Percentiles rank a stretch among this genome's conserved stretches.
These are phyloP conservation scores for Pelargonium australe DNA, from an alignment of 441 rosid species.

Conservation along the genomic window DNA sequence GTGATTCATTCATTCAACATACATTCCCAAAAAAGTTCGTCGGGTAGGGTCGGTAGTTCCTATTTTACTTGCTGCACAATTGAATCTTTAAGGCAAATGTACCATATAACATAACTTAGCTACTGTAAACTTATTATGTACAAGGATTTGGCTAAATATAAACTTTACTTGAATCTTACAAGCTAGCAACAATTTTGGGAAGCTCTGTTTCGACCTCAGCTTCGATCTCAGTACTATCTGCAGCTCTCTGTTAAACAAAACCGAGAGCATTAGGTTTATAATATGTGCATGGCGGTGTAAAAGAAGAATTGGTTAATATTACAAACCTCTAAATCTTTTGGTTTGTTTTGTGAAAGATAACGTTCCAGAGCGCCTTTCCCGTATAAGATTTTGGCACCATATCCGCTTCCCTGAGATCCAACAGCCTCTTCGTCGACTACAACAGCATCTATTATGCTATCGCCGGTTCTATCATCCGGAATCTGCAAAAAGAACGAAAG, in stretches of 20 bases:
- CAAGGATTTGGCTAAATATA: slow-evolving; percentile 31
- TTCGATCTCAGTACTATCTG: slow-evolving; percentile 52
- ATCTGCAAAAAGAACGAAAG: slow-evolving; percentile 40
- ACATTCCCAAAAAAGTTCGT: too few relatives aligned
- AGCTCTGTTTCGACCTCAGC: slow-evolving; percentile 63
- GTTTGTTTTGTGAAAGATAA: slow-evolving; percentile 48
- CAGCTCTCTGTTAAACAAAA: slow-evolving; percentile 37
- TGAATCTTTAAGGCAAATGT: too few relatives aligned
- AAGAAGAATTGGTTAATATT: background rate
- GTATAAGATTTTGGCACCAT: slow-evolving; percentile 74
- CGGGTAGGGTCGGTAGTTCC: too few relatives aligned
- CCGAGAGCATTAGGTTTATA: slow-evolving; percentile 3
- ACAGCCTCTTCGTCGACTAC: slow-evolving; percentile 77
- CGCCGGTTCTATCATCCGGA: slow-evolving; percentile 70
- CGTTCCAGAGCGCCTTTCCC: slow-evolving; percentile 65
- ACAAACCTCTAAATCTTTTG: slow-evolving; percentile 38
- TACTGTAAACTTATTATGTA: slow-evolving; percentile 29
- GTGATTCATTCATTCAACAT: too few relatives aligned
- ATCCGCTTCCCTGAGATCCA: slow-evolving; percentile 46
- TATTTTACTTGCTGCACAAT: too few relatives aligned
- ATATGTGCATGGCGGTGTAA: background rate
- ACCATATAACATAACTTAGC: too few relatives aligned
- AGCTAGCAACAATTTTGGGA: slow-evolving; percentile 75
- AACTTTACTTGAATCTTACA: slow-evolving; percentile 39
- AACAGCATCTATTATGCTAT: slow-evolving; percentile 71